These are phyloP conservation scores for Kodamaea leandrae DNA, from an alignment of 805 yeast species.

Conservation along the genomic window DNA sequence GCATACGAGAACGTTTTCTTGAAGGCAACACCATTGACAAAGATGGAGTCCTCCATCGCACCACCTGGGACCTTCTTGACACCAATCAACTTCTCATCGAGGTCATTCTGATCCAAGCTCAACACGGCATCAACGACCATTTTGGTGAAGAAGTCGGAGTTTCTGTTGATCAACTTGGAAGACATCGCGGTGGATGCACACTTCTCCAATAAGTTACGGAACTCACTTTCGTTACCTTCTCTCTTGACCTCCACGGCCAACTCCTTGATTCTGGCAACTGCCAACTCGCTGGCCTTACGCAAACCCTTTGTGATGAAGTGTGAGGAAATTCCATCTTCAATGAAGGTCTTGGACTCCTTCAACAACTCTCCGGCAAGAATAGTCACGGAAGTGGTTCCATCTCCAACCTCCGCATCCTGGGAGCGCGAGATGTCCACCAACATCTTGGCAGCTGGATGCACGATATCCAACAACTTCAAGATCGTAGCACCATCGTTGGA, in stretches of 20 bases:
- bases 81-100: conserved; percentile 89
- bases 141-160: conserved; percentile 85
- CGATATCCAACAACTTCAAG: conserved; percentile 85
- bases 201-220: conserved; percentile 76
- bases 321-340: conserved; percentile 95
- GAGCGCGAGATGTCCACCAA: conserved; percentile 92
- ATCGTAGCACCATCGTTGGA: conserved; percentile 99
- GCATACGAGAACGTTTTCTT: conserved; percentile 97
- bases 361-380: conserved; percentile 91
- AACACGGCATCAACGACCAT: conserved; percentile 97
- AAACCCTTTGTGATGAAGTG: conserved; percentile 86
- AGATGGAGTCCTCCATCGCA: conserved; percentile 87
- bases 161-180: conserved; percentile 84
- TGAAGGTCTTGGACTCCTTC: conserved; percentile 84
- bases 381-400: conserved; percentile 96
- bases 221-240: conserved; percentile 45
- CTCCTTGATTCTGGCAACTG: conserved; percentile 69
- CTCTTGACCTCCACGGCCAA: conserved; percentile 67
- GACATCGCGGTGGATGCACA: conserved; percentile 98
- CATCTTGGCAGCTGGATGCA: conserved; percentile 97
- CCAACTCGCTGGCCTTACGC: conserved; percentile 75
- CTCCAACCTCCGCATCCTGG: conserved; percentile 98
- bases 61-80: conserved; percentile 96
- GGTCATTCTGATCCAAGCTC: conserved; percentile 76
- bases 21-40: conserved; percentile 93